phyloP scores from a whole-genome alignment of 768 basidiomycete genomes.

The Suillus hirtellus region DNA sequence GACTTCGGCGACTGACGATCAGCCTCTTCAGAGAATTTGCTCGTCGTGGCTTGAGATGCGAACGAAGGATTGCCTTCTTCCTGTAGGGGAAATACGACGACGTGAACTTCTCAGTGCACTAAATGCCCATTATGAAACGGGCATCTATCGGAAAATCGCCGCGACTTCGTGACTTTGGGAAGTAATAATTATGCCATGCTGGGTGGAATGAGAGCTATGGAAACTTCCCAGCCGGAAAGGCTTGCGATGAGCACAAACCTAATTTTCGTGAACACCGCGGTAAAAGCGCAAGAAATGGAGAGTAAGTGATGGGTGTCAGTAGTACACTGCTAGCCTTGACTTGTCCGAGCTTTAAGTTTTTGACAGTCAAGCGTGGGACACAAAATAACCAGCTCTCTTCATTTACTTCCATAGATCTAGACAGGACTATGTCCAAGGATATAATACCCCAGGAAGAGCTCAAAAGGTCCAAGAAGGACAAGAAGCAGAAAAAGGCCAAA shows the following conservation, averaged over 20 bases:
- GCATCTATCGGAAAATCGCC: not conserved
- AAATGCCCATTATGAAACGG: not conserved
- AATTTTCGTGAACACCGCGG: not conserved
- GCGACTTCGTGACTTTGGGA: not conserved
- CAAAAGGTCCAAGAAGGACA: constrained; percentile 26
- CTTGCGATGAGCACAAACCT: not conserved
- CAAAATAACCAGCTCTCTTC: not conserved
- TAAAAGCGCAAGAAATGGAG: not conserved
- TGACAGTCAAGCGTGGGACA: not conserved
- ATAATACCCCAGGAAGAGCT: constrained; percentile 12
- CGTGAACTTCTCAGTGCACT: not conserved
- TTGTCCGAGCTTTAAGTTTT: too few species aligned
- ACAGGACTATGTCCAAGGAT: constrained; percentile 16
- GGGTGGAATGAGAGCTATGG: not conserved
- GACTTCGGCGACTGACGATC: not conserved
- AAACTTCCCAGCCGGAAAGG: not conserved
- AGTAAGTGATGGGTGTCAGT: not conserved
- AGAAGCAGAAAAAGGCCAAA: constrained; percentile 28
- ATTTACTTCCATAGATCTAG: not conserved
- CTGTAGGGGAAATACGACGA: not conserved
- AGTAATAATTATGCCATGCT: not conserved
- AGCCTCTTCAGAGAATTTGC: too few species aligned
- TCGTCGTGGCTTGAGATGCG: too few species aligned
- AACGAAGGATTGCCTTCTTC: not conserved
- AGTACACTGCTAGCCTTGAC: not conserved